phyloP scores from a whole-genome alignment of 805 yeast genomes.

The Candida insectalens region DNA sequence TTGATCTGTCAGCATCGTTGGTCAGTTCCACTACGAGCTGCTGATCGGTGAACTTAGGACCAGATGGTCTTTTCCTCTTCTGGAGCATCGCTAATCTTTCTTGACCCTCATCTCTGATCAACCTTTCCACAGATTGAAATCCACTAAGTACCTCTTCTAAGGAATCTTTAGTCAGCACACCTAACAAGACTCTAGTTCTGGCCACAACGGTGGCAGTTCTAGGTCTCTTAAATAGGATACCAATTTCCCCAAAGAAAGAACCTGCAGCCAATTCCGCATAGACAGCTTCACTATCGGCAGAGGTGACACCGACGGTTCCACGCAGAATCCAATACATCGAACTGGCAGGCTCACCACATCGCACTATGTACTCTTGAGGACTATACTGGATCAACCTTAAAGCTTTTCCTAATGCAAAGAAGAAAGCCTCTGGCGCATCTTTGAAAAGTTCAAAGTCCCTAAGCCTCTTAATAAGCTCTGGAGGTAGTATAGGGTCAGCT shows the following conservation, averaged over 20 bases:
- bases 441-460: slow-evolving; percentile 34
- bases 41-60: slow-evolving; percentile 10
- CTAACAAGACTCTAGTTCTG: slow-evolving; percentile 53
- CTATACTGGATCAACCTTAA: slow-evolving; percentile 50
- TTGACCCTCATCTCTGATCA: slow-evolving; percentile 71
- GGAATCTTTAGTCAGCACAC: slow-evolving; percentile 58
- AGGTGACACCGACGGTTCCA: slow-evolving; percentile 69
- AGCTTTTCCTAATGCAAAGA: slow-evolving; percentile 46
- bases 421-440: slow-evolving; percentile 59
- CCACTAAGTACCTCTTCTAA: slow-evolving; percentile 48
- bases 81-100: slow-evolving; percentile 66
- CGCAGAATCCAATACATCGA: slow-evolving; percentile 75
- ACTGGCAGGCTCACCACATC: slow-evolving; percentile 62
- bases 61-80: slow-evolving; percentile 40
- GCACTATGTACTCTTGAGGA: slow-evolving; percentile 62
- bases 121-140: slow-evolving; percentile 56
- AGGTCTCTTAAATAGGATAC: slow-evolving; percentile 65
- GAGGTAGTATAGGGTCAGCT: slow-evolving; percentile 37
- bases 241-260: slow-evolving; percentile 71
- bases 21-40: slow-evolving; percentile 4
- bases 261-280: slow-evolving; percentile 66
- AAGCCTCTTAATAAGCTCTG: slow-evolving; percentile 42
- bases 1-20: background rate
- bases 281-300: slow-evolving; percentile 67
- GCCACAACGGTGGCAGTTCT: slow-evolving; percentile 75